Evolutionary conservation across 75 land plant species (phyloP).

Genomic region (Picea sitchensis): DNA sequence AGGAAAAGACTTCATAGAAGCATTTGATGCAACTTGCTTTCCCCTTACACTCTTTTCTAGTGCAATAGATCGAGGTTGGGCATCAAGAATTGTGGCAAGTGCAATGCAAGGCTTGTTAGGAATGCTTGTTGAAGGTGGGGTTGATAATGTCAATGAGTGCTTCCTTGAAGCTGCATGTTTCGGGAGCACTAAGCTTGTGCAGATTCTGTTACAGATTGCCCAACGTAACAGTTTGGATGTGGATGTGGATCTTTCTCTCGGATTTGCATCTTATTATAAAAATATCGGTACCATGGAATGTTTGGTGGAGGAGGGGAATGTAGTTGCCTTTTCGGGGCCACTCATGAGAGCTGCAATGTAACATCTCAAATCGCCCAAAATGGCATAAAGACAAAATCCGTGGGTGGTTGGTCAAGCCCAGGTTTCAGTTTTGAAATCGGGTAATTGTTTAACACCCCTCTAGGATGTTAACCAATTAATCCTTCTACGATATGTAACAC

Average conservation of each 20-base stretch:
- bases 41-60: slow-evolving; percentile 93
- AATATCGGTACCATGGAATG: slow-evolving; percentile 92
- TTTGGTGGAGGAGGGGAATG: slow-evolving; percentile 90
- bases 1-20: slow-evolving; percentile 92
- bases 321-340: slow-evolving; percentile 79
- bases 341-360: slow-evolving; percentile 96
- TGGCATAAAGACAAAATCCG: too few relatives aligned
- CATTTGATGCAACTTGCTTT: slow-evolving; percentile 97
- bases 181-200: slow-evolving; percentile 93
- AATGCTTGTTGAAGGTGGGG: slow-evolving; percentile 89
- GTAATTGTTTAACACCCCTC: too few relatives aligned
- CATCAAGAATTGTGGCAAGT: slow-evolving; percentile 83
- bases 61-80: slow-evolving; percentile 94
- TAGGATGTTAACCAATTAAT: too few relatives aligned
- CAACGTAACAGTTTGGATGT: slow-evolving; percentile 84
- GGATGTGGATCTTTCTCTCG: slow-evolving; percentile 91
- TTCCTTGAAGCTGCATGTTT: slow-evolving; percentile 95
- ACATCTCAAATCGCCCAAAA: too few relatives aligned
- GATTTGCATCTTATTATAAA: slow-evolving; percentile 91
- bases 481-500: too few relatives aligned
- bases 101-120: slow-evolving; percentile 81
- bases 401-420: too few relatives aligned
- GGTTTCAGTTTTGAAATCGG: too few relatives aligned
- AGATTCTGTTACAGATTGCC: slow-evolving; percentile 91
- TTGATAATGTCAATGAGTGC: slow-evolving; percentile 94